These are phyloP conservation scores for Beauveria scarabaeidicola DNA, from an alignment of 2,329 filamentous ascomycete species.

Conservation along the genomic window DNA sequence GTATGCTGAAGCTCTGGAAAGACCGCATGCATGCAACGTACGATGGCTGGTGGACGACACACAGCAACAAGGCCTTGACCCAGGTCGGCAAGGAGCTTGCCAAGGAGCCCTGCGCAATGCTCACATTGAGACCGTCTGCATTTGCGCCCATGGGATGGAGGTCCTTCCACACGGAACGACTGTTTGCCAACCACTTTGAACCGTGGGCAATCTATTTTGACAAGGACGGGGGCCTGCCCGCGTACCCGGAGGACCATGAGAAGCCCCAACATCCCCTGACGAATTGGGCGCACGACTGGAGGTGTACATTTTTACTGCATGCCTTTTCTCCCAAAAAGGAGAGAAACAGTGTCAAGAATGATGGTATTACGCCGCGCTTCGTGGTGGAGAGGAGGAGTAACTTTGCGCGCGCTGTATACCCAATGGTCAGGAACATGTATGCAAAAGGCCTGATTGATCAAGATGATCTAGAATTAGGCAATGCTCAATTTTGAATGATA, in stretches of 20 bases:
- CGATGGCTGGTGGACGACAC: constrained; percentile 21
- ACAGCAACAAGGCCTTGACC: constrained; percentile 20
- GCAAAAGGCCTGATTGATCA: constrained; percentile 11
- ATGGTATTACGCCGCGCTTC: constrained; percentile 16
- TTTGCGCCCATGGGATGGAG: constrained; percentile 19
- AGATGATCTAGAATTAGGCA: neutral
- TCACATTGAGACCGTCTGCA: constrained; percentile 19
- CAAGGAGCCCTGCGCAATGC: constrained; percentile 17
- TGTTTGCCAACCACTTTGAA: constrained; percentile 15
- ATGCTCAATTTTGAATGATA: too few species aligned
- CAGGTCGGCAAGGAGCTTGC: constrained; percentile 38
- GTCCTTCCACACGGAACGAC: constrained; percentile 3
- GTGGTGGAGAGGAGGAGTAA: constrained; percentile 18
- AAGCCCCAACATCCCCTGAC: neutral
- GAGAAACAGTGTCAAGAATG: constrained; percentile 1
- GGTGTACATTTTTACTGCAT: constrained; percentile 17
- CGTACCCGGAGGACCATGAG: constrained; percentile 5
- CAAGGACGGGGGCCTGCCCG: neutral
- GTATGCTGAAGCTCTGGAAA: constrained; percentile 16
- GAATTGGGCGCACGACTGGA: constrained; percentile 16
- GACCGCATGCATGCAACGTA: constrained; percentile 20
- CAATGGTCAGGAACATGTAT: constrained; percentile 16
- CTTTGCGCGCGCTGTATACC: constrained; percentile 18
- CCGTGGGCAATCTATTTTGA: neutral
- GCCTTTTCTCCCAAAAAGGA: constrained; percentile 14